These are phyloP conservation scores for Tricholoma matsutake DNA, from an alignment of 768 basidiomycete species.

Conservation along the genomic window DNA sequence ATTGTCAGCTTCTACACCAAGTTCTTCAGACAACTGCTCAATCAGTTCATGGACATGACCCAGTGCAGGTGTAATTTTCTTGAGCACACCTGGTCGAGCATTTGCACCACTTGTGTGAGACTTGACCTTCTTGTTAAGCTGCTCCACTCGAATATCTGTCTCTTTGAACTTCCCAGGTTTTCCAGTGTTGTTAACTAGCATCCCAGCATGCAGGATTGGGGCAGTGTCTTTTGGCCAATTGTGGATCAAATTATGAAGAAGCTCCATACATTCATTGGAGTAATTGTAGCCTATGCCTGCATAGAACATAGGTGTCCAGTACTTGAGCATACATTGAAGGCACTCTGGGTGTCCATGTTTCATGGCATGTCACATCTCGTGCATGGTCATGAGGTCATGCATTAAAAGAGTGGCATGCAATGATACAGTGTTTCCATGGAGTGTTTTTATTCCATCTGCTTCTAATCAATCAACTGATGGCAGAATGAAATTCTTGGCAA, in stretches of 20 bases:
- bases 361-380: no score
- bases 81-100: neutral
- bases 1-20: neutral
- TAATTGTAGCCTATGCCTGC: constrained; percentile 20
- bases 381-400: no score
- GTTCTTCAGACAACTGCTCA: neutral
- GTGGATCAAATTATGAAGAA: constrained; percentile 19
- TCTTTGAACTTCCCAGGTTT: constrained; percentile 14
- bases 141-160: constrained; percentile 23
- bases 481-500: no score
- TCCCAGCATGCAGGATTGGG: constrained; percentile 11
- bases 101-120: neutral
- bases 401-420: no score
- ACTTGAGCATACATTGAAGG: no score
- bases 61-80: neutral
- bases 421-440: no score
- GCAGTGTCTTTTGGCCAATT: constrained; percentile 21
- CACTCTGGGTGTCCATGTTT: no score
- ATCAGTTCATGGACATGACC: neutral
- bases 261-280: constrained; percentile 23
- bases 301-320: no score
- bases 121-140: constrained; percentile 22
- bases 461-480: no score
- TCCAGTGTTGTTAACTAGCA: constrained; percentile 21
- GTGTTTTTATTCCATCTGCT: no score